Conservation (phyloP, 805 yeast species). For the Kazachstania taianensis region DNA sequence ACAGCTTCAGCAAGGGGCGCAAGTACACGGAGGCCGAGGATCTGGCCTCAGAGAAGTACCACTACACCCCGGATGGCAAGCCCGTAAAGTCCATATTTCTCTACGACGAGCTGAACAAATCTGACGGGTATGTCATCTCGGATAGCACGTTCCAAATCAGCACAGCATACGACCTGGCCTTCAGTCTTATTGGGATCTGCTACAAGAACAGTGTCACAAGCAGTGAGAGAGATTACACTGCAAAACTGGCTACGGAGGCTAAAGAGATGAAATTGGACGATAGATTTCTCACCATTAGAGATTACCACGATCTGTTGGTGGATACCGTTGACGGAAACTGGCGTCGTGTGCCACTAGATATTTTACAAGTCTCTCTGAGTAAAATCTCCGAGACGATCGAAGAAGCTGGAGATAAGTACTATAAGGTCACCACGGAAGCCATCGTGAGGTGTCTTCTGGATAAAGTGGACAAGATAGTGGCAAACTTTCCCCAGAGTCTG, state of each 20-base stretch:
- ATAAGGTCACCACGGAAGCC: slow-evolving; percentile 34
- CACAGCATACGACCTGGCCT: slow-evolving; percentile 18
- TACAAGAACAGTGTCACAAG: slow-evolving; percentile 8
- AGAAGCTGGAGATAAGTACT: slow-evolving; percentile 38
- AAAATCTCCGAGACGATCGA: slow-evolving; percentile 32
- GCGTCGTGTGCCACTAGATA: slow-evolving; percentile 11
- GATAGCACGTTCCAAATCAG: slow-evolving; percentile 13
- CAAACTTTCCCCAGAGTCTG: slow-evolving; percentile 32
- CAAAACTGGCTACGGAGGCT: background rate
- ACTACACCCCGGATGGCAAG: slow-evolving; percentile 16
- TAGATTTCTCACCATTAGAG: slow-evolving; percentile 24
- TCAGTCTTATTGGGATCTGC: slow-evolving; percentile 20
- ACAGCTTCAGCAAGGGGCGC: slow-evolving; percentile 21
- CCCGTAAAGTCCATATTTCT: slow-evolving; percentile 22
- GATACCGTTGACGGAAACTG: slow-evolving; percentile 22
- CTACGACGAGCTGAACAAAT: slow-evolving; percentile 12
- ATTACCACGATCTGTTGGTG: slow-evolving; percentile 26
- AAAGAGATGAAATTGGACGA: slow-evolving; percentile 3
- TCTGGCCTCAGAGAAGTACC: slow-evolving; percentile 18
- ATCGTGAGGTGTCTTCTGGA: slow-evolving; percentile 31
- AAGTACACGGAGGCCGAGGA: slow-evolving; percentile 14
- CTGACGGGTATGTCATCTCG: slow-evolving; percentile 17
- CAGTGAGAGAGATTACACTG: slow-evolving; percentile 17
- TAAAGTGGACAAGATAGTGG: slow-evolving; percentile 31
- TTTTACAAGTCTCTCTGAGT: slow-evolving; percentile 21